A percentile compares a stretch with the other conserved stretches of the same genome.
Conservation (phyloP, 2,329 filamentous ascomycete genomes). For the Fusarium gaditjirri region DNA sequence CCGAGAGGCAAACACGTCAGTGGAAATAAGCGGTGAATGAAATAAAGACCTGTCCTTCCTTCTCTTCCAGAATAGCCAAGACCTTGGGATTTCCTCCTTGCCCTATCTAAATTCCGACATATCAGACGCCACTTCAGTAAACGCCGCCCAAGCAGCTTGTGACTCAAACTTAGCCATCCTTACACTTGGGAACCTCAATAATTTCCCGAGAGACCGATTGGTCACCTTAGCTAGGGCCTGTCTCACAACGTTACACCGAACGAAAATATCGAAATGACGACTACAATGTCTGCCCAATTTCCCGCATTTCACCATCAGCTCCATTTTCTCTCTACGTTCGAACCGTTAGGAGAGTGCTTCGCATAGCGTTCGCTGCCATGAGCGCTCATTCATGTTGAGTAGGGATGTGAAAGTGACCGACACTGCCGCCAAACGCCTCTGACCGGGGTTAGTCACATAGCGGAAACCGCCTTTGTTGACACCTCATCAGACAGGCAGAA, state of each 20-base stretch:
- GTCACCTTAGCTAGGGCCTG: background rate
- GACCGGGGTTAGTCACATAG: background rate
- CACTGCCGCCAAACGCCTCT: background rate
- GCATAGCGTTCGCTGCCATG: background rate
- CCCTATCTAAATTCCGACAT: background rate
- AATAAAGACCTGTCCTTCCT: fast-evolving
- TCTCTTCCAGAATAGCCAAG: background rate
- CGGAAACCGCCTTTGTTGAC: background rate
- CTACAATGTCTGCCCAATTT: background rate
- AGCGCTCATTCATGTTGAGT: background rate
- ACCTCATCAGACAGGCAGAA: background rate
- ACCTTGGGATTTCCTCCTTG: background rate
- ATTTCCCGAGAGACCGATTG: background rate
- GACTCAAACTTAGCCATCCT: background rate
- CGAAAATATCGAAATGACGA: background rate
- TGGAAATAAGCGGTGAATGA: background rate
- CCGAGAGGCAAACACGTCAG: background rate
- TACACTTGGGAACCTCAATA: background rate
- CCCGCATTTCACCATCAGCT: background rate
- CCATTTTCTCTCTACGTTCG: background rate
- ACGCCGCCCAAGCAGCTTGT: background rate
- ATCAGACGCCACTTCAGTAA: background rate
- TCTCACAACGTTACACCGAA: background rate
- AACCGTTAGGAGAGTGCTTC: background rate
- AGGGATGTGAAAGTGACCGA: background rate